Evolutionary conservation across 1,139 yeast species (phyloP), one percentile per base, ranked within the genome.

Genomic region (Suhomyces ambrosiae): DNA sequence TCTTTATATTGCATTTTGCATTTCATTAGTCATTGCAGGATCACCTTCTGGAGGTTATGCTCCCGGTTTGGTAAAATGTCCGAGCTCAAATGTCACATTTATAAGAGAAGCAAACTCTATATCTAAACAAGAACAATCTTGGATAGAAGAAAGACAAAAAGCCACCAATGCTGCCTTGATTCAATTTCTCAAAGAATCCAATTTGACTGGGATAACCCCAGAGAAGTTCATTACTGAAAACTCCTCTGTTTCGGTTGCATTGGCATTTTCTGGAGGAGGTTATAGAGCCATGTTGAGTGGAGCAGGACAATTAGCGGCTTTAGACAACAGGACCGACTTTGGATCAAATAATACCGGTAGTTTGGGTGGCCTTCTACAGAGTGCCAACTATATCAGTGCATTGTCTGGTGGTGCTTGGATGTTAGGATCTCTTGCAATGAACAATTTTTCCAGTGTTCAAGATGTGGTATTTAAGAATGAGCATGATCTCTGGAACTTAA

Each of bases 231-330:
- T 84, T 49, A 61, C 65, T 15, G 40, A 47, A 40, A 49, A 53
- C 56, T 63, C 40, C 51, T 65, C 59, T 44, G 68, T 76, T 38
- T 71, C 65, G 34, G 70, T 87, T 37, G 96, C 84, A 3, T 55
- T 88, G 14, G 89, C 95, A 3, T 84, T 86, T 54, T 80, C 92
- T 5, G 97, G 97, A 27, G 97, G 97, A 52, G 95, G 96, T 3
- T 88, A 86, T 62, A 75, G 97, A 42, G 95, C 96, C 35, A 86
- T 88, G 96, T 64, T 88, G 28, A 64, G 72, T 39, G 96, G 96
- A n/a, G 96, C 95, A 2, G 96, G 97, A 27, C 81, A 82, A 58
- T 61, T 88, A 27, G 69, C 90, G 11, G 96, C 92, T 1, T 61
- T 87, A 42, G 97, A 89, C 57, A 75, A 78, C 50, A 72, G 96